These are phyloP conservation scores for Claviceps citrina DNA, from an alignment of 2,329 filamentous ascomycete genomes.

Conservation along the genomic window DNA sequence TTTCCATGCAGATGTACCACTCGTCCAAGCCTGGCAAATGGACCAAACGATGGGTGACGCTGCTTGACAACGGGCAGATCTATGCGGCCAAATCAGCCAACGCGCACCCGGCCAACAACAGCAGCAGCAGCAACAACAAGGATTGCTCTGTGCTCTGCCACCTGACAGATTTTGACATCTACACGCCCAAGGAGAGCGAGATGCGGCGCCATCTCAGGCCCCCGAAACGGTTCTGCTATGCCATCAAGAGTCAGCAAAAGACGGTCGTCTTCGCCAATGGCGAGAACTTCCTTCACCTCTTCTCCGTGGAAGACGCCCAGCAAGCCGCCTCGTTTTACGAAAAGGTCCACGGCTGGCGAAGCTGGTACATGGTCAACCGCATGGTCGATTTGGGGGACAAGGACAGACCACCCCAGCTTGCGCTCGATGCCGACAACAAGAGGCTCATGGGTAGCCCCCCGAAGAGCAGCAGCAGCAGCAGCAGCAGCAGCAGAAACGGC, in stretches of 20 bases:
- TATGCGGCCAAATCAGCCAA: constrained; percentile 53
- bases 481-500: not conserved
- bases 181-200: constrained; percentile 56
- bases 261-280: constrained; percentile 67
- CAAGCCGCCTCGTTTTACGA: constrained; percentile 55
- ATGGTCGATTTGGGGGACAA: constrained; percentile 34
- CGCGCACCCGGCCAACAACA: constrained; percentile 40
- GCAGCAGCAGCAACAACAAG: too few species aligned
- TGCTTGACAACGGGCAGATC: constrained; percentile 60
- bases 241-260: constrained; percentile 85
- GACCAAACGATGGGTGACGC: constrained; percentile 68
- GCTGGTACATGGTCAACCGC: constrained; percentile 75
- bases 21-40: constrained; percentile 73
- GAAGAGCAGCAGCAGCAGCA: not conserved
- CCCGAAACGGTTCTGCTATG: constrained; percentile 73
- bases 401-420: constrained; percentile 11
- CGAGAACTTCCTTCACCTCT: constrained; percentile 84
- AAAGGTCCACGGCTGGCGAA: constrained; percentile 67
- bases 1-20: constrained; percentile 60
- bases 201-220: constrained; percentile 58
- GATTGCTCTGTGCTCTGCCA: constrained; percentile 62
- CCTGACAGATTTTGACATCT: constrained; percentile 84
- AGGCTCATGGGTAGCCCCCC: too few species aligned
- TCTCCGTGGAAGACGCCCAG: constrained; percentile 59
- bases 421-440: constrained; percentile 1